Evolutionary conservation across 345 rosid species (phyloP), one percentile per base, ranked within the genome.

Genomic region (Bruguiera parviflora): DNA sequence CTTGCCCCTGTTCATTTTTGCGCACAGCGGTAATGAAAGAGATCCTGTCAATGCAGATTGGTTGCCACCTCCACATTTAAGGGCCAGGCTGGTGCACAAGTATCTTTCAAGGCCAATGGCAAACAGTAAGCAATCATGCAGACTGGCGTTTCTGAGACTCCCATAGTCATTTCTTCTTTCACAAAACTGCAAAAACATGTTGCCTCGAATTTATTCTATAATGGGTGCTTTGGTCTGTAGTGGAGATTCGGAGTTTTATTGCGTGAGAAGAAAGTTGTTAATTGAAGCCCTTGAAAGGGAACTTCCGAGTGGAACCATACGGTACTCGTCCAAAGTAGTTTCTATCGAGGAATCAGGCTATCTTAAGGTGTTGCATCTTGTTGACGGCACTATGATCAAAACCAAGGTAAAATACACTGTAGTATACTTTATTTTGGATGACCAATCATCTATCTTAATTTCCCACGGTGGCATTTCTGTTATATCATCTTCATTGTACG

Each of bases 321-420:
- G 81, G 77, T 89, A 75, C 77, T 86, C 93, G 20, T 82, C 91
- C 28, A 89, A 84, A 81, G 78, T 89, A 59, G 91, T 82, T 66
- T 84, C 84, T 8, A 72, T 89, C 32, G 88, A 89, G 75, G 71
- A 86, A 69, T 86, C 85, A n/a, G 87, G 84, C 24, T 49, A 27
- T 75, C 79, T 73, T 35, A 89, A 86, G 75, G 56, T 83, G 62
- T 63, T 84, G 29, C 83, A 83, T 80, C 92, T 88, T 76, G 84
- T 78, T 43, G 87, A 91, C 68, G 89, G 86, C 19, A 81, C 87
- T 43, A 56, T 70, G 67, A 73, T 88, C 63, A 85, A 77, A 69
- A 80, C 91, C 61, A 89, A 87, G 95, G 92, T 90, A 72, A 58
- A 65, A 13, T 13, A 46, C 25, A 31, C 6, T 18, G 11, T 53